Conservation (phyloP, 1,284 basidiomycete genomes). For the Sphaerobolus stellatus region DNA sequence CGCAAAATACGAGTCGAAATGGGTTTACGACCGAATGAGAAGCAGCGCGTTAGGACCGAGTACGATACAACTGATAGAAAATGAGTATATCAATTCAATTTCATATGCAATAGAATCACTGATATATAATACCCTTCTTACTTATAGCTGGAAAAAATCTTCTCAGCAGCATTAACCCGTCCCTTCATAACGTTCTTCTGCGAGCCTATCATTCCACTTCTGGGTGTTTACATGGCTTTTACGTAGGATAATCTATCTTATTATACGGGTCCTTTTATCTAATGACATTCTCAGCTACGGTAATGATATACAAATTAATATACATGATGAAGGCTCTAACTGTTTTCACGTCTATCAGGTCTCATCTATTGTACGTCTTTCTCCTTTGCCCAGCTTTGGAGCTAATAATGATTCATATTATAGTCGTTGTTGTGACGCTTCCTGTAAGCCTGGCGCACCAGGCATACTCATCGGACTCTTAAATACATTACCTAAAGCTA, state of each 20-base stretch:
- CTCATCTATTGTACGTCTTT: constrained; percentile 1
- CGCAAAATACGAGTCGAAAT: constrained; percentile 46
- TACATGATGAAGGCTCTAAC: too few species aligned
- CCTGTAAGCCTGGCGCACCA: too few species aligned
- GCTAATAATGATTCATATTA: background rate
- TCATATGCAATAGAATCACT: background rate
- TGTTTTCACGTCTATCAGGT: background rate
- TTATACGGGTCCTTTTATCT: background rate
- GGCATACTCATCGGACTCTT: too few species aligned
- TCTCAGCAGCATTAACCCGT: constrained; percentile 40
- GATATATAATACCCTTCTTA: constrained; percentile 6
- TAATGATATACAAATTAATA: constrained; percentile 7
- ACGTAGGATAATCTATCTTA: constrained; percentile 50
- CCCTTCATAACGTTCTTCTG: constrained; percentile 45
- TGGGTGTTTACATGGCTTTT: constrained; percentile 50
- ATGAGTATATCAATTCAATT: constrained; percentile 40
- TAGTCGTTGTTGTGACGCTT: constrained; percentile 66
- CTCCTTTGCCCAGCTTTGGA: background rate
- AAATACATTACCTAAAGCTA: too few species aligned
- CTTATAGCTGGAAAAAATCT: constrained; percentile 35
- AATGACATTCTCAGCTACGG: constrained; percentile 22
- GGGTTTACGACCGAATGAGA: constrained; percentile 43
- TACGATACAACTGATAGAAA: constrained; percentile 45
- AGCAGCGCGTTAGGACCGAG: constrained; percentile 40
- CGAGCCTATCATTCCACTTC: constrained; percentile 47